phyloP scores from a whole-genome alignment of 352 stramenopile species.

The Phytopythium aichiense region DNA sequence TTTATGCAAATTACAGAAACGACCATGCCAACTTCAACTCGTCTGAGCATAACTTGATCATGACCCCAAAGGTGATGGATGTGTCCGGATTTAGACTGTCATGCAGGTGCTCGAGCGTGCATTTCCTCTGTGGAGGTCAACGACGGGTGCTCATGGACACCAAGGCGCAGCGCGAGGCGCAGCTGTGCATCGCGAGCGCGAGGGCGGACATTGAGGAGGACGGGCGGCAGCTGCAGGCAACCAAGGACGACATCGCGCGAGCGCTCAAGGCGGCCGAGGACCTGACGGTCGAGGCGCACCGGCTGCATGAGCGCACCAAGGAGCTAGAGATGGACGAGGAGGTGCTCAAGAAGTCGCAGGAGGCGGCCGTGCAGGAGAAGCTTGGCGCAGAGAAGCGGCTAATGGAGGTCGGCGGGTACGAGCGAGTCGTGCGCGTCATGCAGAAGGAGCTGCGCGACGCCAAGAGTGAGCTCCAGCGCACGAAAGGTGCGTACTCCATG shows the following conservation, averaged over 20 bases:
- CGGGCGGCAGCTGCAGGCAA: slow-evolving; percentile 33
- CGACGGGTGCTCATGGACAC: slow-evolving; percentile 17
- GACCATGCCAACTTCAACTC: not conserved
- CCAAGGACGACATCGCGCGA: slow-evolving; percentile 26
- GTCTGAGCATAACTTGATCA: not conserved
- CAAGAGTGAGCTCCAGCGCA: slow-evolving; percentile 48
- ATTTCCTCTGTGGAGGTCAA: not conserved
- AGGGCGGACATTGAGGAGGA: slow-evolving; percentile 30
- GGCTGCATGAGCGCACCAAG: slow-evolving; percentile 44
- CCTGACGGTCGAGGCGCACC: slow-evolving; percentile 45
- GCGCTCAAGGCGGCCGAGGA: slow-evolving; percentile 42
- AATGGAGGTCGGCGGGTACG: slow-evolving; percentile 59
- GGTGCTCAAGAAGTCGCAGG: slow-evolving; percentile 36
- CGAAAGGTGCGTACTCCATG: slow-evolving; percentile 27
- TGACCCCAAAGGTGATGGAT: not conserved
- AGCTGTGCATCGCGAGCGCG: slow-evolving; percentile 34
- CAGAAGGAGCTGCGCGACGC: slow-evolving; percentile 46
- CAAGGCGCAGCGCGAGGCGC: slow-evolving; percentile 25
- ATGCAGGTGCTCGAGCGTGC: not conserved
- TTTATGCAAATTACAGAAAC: not conserved
- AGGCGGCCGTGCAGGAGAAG: slow-evolving; percentile 45
- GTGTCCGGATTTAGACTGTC: not conserved
- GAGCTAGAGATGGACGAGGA: slow-evolving; percentile 63
- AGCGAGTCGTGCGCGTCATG: slow-evolving; percentile 49
- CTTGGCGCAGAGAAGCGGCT: slow-evolving; percentile 54